Conservation (phyloP, 768 basidiomycete genomes). For the Atractiella rhizophila region DNA sequence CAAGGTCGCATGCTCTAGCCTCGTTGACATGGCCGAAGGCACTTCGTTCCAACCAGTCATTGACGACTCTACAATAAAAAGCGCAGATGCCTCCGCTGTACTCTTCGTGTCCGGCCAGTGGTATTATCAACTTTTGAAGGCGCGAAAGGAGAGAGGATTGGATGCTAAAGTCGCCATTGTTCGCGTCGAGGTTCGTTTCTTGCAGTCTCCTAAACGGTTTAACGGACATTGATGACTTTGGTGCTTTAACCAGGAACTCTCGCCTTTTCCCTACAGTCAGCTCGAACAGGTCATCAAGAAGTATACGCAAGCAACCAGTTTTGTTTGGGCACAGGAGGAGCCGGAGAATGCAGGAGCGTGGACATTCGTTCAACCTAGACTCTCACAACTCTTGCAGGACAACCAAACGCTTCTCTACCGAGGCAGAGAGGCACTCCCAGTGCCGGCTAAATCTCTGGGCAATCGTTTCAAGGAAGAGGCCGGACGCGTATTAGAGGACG, state of each 20-base stretch:
- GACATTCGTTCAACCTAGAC: conserved; percentile 38
- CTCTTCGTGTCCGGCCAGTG: conserved; percentile 56
- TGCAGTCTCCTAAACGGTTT: too few relatives aligned
- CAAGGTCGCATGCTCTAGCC: conserved; percentile 43
- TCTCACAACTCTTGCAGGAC: too few relatives aligned
- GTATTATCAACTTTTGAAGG: conserved; percentile 61
- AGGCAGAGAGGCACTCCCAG: too few relatives aligned
- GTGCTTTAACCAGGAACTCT: conserved; percentile 55
- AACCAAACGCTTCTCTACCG: too few relatives aligned
- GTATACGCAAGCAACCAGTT: conserved; percentile 26
- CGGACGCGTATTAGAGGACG: too few relatives aligned
- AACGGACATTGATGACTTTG: not conserved
- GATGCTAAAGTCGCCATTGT: conserved; percentile 20
- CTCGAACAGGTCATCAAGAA: conserved; percentile 27
- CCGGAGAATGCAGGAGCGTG: conserved; percentile 67
- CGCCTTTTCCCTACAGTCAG: conserved; percentile 54
- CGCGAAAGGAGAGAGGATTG: conserved; percentile 30
- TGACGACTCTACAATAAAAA: too few relatives aligned
- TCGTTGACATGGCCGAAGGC: conserved; percentile 36
- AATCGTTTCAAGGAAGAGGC: too few relatives aligned
- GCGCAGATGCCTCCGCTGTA: conserved; percentile 38
- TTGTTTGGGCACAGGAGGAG: conserved; percentile 63
- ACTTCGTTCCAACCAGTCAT: conserved; percentile 45
- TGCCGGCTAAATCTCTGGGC: too few relatives aligned
- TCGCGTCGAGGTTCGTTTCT: conserved; percentile 11